A percentile compares a stretch with the other conserved stretches of the same genome.
Evolutionary conservation across 2,329 filamentous ascomycete genomes (phyloP).

Genomic region (Colletotrichum graminicola): DNA sequence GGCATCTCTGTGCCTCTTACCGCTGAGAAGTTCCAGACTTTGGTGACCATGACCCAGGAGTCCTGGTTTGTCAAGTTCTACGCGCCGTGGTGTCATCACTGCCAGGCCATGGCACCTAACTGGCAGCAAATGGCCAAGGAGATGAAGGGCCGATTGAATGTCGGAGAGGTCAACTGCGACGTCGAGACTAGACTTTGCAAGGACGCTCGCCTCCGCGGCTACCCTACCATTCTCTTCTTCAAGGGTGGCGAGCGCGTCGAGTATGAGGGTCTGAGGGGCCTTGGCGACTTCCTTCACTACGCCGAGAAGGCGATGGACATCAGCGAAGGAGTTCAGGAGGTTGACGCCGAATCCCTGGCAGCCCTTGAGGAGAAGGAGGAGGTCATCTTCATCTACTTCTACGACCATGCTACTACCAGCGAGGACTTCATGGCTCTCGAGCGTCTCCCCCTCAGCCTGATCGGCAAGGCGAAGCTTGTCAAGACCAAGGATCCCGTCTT

Average conservation of each 20-base stretch:
- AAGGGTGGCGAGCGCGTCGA: constrained; percentile 91
- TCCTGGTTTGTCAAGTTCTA: constrained; percentile 99
- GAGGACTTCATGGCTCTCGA: constrained; percentile 94
- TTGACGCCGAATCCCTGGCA: constrained; percentile 81
- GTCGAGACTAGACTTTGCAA: constrained; percentile 89
- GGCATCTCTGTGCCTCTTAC: constrained; percentile 82
- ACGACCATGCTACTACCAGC: constrained; percentile 91
- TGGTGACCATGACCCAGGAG: constrained; percentile 88
- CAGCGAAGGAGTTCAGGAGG: constrained; percentile 81
- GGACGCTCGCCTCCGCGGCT: constrained; percentile 82
- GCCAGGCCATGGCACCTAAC: constrained; percentile 89
- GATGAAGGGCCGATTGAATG: constrained; percentile 89
- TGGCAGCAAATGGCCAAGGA: constrained; percentile 93
- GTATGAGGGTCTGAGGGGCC: constrained; percentile 89
- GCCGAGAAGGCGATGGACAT: constrained; percentile 87
- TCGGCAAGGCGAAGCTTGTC: constrained; percentile 92
- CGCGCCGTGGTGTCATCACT: constrained; percentile 96
- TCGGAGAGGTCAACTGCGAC: constrained; percentile 97
- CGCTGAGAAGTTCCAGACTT: constrained; percentile 85
- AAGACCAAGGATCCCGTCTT: constrained; percentile 86
- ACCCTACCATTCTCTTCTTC: constrained; percentile 94
- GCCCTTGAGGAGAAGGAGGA: constrained; percentile 92
- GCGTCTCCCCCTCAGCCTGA: constrained; percentile 85
- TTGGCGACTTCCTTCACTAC: constrained; percentile 90
- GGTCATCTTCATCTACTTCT: constrained; percentile 97